Conservation (phyloP, 2,329 filamentous ascomycete species). For the Monilinia laxa region DNA sequence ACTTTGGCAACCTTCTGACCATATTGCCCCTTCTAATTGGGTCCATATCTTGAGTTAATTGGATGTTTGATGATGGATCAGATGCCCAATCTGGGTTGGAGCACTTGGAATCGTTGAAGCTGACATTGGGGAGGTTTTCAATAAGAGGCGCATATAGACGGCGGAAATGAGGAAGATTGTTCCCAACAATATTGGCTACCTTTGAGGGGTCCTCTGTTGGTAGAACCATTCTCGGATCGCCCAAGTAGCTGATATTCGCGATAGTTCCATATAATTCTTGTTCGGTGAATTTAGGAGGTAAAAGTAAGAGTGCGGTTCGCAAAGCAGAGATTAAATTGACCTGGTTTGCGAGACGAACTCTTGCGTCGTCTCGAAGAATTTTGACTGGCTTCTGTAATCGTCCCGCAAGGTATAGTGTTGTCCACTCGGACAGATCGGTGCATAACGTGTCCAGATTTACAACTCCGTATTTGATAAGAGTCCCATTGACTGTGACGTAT, state of each 20-base stretch:
- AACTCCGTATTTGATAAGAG: constrained; percentile 96
- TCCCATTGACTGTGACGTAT: constrained; percentile 90
- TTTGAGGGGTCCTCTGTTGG: constrained; percentile 90
- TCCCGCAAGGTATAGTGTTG: constrained; percentile 93
- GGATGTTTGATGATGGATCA: constrained; percentile 62
- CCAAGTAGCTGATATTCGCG: constrained; percentile 87
- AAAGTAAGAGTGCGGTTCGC: constrained; percentile 81
- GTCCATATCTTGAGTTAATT: constrained; percentile 86
- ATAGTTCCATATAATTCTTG: constrained; percentile 87
- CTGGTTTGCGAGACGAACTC: constrained; percentile 90
- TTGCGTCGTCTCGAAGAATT: constrained; percentile 90
- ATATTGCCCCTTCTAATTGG: constrained; percentile 89
- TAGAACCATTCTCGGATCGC: constrained; percentile 92
- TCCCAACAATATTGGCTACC: constrained; percentile 87
- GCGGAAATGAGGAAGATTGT: constrained; percentile 90
- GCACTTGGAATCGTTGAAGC: constrained; percentile 66
- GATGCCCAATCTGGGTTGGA: constrained; percentile 61
- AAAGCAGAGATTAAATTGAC: constrained; percentile 91
- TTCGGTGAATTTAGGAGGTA: constrained; percentile 83
- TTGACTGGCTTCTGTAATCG: constrained; percentile 97
- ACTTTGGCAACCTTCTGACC: constrained; percentile 84
- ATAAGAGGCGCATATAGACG: constrained; percentile 88
- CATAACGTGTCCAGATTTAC: constrained; percentile 91
- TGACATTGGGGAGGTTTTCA: constrained; percentile 83
- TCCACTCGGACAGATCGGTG: constrained; percentile 83